phyloP scores from a whole-genome alignment of 2,329 filamentous ascomycete species.

The Fusarium xyrophilum region DNA sequence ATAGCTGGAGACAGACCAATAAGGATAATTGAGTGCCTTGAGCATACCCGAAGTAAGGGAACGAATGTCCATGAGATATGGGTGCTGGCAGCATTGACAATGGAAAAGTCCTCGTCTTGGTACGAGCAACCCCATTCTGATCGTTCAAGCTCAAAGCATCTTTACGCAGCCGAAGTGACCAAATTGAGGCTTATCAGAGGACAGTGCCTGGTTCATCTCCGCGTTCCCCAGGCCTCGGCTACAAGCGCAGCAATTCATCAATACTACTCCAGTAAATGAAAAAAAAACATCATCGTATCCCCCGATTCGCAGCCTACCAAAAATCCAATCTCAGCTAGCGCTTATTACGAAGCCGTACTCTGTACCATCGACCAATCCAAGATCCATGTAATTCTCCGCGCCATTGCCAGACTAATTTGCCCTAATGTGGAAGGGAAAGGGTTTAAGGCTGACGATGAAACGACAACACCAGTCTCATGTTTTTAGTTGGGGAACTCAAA shows the following conservation, averaged over 20 bases:
- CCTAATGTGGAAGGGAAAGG: constrained; percentile 2
- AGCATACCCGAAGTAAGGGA: neutral
- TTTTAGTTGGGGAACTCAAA: constrained; percentile 7
- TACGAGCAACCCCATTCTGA: neutral
- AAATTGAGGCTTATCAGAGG: neutral
- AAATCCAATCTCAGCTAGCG: constrained; percentile 19
- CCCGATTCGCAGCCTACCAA: constrained; percentile 1
- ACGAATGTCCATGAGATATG: neutral
- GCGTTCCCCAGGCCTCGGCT: neutral
- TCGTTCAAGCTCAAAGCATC: neutral
- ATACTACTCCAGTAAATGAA: neutral
- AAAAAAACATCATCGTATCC: constrained; percentile 10
- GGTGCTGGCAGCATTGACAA: neutral
- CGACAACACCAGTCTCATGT: constrained; percentile 5
- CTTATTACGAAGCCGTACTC: constrained; percentile 1
- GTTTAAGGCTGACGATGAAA: constrained; percentile 28
- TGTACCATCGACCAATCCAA: neutral
- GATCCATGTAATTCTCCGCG: constrained; percentile 47
- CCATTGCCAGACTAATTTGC: constrained; percentile 12
- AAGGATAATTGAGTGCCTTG: neutral
- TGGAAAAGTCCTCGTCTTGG: neutral
- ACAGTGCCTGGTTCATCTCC: neutral
- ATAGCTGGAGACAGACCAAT: neutral
- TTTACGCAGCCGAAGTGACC: neutral
- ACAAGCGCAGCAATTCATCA: neutral